Evolutionary conservation across 768 basidiomycete species (phyloP), one percentile per base, ranked within the genome.

Genomic region (Cubamyces lactineus): DNA sequence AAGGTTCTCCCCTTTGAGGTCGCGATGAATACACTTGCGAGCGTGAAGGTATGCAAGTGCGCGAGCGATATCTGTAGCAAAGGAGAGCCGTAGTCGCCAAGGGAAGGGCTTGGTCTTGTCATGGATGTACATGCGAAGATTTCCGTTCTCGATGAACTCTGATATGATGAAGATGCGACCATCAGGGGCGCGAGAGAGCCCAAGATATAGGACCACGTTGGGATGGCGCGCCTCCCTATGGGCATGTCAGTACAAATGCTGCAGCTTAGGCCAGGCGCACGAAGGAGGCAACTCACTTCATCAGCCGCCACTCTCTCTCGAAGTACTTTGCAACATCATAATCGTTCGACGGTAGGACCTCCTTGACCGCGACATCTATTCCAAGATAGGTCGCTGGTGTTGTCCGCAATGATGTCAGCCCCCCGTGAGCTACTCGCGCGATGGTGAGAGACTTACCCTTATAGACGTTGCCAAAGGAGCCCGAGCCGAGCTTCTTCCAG

Each of bases 291-390:
- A 68, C 76, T 63, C 70, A 84, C 82, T 94, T 94, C 94, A 98
- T 97, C 30, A 98, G 84, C 30, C 92, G 84, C 93, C 95, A 97
- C 81, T 99, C 96, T n/a, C 96, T 85, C 71, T 96, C 93, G 73
- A 98, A 96, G 78, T 99, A 98, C 76, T 99, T 99, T 68, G 88
- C 84, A 39, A 97, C 94, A 69, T 97, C 94, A 75, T 98, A 98
- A 60, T 91, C 92, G 5, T 77, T 89, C 21, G 91, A 94, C 0
- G 94, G 94, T 8, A 97, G 80, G 3, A 98, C 94, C 77, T 98
- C 96, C 75, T 97, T 97, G 75, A 98, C 93, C 38, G 95, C 95
- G 39, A 97, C 91, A 66, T 97, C 92, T 66, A 97, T 92, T 8
- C 97, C 97, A 39, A 99, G 88, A 77, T 99, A 99, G 28, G 76